Base-by-base conservation (phyloP, 2,329 filamentous ascomycete genomes). In the Calonectria ilicicola region DNA sequence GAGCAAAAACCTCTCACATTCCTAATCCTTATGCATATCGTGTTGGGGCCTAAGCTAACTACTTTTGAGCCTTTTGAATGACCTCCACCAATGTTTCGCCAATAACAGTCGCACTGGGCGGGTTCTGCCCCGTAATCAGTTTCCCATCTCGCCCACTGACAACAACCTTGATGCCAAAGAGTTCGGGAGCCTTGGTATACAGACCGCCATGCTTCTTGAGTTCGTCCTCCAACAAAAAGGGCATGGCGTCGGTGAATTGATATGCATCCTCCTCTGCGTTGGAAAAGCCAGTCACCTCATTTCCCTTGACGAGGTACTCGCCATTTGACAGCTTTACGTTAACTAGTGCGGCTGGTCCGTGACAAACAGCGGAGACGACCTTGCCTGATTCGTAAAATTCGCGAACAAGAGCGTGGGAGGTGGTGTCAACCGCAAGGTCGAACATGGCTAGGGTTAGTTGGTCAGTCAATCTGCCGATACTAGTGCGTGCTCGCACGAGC, bases 51-150 rank as follows among this genome's bases (percentile, higher is more conserved):
- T 32, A 9, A 32, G 29, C 29, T 32, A 32, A 5, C 29, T 32
- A 32, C 9, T 32, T 32, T 9, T 32, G 29, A 9, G 1, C 29
- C 9, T 32, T 32, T 2, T 32, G 8, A 27, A 53, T 1, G 19
- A 21, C 49, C 9, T 53, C 9, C 1, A 53, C 26, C 19, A 53
- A 21, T 17, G 27, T 32, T 21, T 53, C 49, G 17, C 51, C 51
- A 58, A 58, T 58, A 19, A 35, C 51, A 12, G 38, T 17, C 3
- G 87, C 86, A 23, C 87, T 89, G 1, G 84, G 85, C n/a, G 89
- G 89, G 81, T 90, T 91, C 85, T 91, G 89, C 2, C 89, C 89
- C 0, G 89, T 89, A 70, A 90, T 87, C 47, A 91, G 72, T 72
- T 84, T 85, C 15, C 87, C 88, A 42, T 86, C 84, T 4, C 21